Evolutionary conservation across 2,329 filamentous ascomycete genomes (phyloP), one percentile per base, ranked within the genome.

Genomic region (Laburnicola sp.): DNA sequence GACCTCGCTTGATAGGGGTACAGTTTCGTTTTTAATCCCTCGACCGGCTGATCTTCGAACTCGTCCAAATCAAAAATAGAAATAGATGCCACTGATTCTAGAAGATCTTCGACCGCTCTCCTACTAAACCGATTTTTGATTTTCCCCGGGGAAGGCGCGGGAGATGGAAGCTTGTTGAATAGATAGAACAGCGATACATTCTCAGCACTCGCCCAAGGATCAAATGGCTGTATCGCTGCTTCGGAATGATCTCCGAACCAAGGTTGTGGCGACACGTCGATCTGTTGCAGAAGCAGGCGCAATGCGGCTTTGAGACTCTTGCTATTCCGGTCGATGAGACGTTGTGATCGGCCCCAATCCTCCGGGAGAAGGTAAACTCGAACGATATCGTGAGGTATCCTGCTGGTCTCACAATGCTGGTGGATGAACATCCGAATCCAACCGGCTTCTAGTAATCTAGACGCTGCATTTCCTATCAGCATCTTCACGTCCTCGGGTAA

Each of bases 1-100:
- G 91, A 93, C 38, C 87, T 82, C 44, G 86, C 81, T 69, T 97
- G 93, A 62, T 96, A 95, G 0, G 82, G 80, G 66, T 94, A 89
- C 0, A 97, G 76, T 0, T 74, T 74, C 0, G 89, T 89, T 10
- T 71, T 80, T 4, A 92, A 69, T 0, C 87, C 87, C 1, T 73
- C 64, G 0, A 88, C 30, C 5, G 64, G 55, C 40, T 64, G 58
- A 31, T 66, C 54, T 9, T 66, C 63, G 34, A 52, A 41, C 3
- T 64, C 58, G 30, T 65, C 61, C 78, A 30, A 16, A 16, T 16
- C 16, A 16, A 16, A 16, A 16, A 1, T 76, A 66, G 40, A 50
- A 27, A 68, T 62, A 78, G 30, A 76, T 65, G 40, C 53, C 1
- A 62, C 53, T 31, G 62, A 66, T 22, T 75, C 69, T 2, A 89